Conservation (phyloP, 345 rosid genomes). For the Luvunga scandens region DNA sequence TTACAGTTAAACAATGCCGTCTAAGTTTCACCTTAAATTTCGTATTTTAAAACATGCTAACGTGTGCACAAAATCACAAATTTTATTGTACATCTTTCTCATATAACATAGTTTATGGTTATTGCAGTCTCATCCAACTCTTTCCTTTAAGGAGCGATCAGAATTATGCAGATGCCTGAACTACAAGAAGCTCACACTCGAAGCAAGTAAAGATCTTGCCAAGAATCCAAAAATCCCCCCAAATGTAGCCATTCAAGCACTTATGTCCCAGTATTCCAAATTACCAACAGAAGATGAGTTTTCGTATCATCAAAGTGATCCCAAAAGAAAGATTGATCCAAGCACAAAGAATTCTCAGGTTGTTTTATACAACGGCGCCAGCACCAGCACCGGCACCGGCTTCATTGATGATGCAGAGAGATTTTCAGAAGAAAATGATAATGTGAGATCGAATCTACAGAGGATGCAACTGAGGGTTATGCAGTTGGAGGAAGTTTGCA, state of each 20-base stretch:
- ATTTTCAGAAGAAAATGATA: conserved; percentile 29
- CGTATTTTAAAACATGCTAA: no score
- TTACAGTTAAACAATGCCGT: no score
- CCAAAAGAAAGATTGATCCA: not conserved
- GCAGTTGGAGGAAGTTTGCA: conserved; percentile 57
- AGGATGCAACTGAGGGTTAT: conserved; percentile 50
- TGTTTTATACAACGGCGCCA: not conserved
- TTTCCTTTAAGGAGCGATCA: conserved; percentile 60
- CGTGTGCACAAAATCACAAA: not conserved
- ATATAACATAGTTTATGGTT: not conserved
- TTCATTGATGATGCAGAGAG: conserved; percentile 25
- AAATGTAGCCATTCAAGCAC: conserved; percentile 58
- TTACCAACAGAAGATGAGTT: conserved; percentile 11
- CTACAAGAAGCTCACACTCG: conserved; percentile 66
- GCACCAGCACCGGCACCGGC: not conserved
- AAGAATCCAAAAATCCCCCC: conserved; percentile 89
- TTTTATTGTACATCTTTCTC: not conserved
- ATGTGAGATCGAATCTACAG: conserved; percentile 30
- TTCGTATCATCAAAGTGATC: not conserved
- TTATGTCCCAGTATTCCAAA: conserved; percentile 44
- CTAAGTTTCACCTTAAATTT: no score
- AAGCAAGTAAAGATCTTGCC: conserved; percentile 70
- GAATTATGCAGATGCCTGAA: conserved; percentile 63
- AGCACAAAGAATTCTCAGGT: conserved; percentile 10
- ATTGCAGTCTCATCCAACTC: conserved; percentile 66